A percentile compares a stretch with the other conserved stretches of the same genome.
Evolutionary conservation across 2,329 filamentous ascomycete genomes (phyloP).

Genomic region (Fusarium kyushuense): DNA sequence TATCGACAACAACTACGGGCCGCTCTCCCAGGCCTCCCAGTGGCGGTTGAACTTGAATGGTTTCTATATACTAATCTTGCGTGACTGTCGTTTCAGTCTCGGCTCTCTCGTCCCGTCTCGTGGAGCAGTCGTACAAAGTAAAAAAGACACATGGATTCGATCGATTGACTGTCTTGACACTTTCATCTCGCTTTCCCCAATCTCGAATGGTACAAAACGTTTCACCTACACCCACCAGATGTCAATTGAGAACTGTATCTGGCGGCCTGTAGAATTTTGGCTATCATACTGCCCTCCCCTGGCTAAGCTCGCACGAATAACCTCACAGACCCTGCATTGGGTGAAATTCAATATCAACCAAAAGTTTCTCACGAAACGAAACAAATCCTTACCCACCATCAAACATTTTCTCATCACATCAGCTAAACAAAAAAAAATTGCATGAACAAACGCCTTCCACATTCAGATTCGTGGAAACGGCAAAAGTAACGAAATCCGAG

Average conservation of each 20-base stretch:
- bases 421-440: not conserved
- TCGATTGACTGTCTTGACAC: not conserved
- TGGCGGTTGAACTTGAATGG: slow-evolving; percentile 15
- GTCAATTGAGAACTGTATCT: not conserved
- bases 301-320: slow-evolving; percentile 7
- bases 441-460: not conserved
- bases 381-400: not conserved
- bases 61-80: not conserved
- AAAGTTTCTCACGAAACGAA: not conserved
- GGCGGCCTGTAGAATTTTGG: slow-evolving; percentile 13
- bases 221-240: slow-evolving; percentile 10
- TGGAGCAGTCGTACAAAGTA: slow-evolving; percentile 16
- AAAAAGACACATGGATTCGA: not conserved
- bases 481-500: slow-evolving; percentile 26
- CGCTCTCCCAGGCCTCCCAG: slow-evolving; percentile 19
- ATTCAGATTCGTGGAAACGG: not conserved
- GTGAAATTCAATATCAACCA: slow-evolving; percentile 9
- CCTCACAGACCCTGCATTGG: slow-evolving; percentile 24
- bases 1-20: slow-evolving; percentile 6
- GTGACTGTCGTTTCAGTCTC: slow-evolving; percentile 14
- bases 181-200: slow-evolving; percentile 21
- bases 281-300: slow-evolving; percentile 9
- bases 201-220: slow-evolving; percentile 29
- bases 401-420: not conserved
- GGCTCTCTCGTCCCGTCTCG: slow-evolving; percentile 29